Evolutionary conservation across 441 rosid genomes (phyloP).

Genomic region (Hura crepitans): DNA sequence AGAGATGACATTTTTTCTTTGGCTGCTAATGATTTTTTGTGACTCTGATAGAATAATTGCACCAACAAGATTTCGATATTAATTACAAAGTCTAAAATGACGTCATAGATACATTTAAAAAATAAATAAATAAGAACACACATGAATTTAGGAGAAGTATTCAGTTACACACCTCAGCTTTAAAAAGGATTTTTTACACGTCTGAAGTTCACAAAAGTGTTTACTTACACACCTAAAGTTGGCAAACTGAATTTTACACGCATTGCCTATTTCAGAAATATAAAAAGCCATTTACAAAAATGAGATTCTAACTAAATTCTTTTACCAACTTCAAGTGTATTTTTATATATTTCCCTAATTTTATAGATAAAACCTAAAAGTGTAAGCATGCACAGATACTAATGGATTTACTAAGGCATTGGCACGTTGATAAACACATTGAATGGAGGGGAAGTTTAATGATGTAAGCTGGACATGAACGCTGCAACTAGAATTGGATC

Average conservation of each 20-base stretch:
- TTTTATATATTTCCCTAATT: no score
- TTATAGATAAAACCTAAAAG: neutral
- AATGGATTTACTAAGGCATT: neutral
- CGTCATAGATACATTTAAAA: neutral
- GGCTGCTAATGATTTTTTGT: constrained; percentile 36
- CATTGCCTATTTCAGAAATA: no score
- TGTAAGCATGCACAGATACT: neutral
- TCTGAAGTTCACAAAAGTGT: no score
- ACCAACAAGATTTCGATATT: constrained; percentile 3
- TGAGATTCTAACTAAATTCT: no score
- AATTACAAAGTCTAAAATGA: constrained; percentile 5
- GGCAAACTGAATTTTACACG: no score
- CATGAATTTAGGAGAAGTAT: no score
- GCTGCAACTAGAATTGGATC: neutral
- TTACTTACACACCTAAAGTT: no score
- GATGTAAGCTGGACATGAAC: neutral
- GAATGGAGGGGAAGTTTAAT: neutral
- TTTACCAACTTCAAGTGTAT: no score
- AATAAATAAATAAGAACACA: no score
- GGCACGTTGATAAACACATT: neutral
- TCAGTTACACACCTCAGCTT: no score
- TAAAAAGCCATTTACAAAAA: no score
- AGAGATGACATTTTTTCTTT: constrained; percentile 36
- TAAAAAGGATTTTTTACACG: no score
- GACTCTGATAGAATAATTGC: constrained; percentile 43